Conservation (phyloP, 345 rosid genomes). For the Gossypium anomalum region DNA sequence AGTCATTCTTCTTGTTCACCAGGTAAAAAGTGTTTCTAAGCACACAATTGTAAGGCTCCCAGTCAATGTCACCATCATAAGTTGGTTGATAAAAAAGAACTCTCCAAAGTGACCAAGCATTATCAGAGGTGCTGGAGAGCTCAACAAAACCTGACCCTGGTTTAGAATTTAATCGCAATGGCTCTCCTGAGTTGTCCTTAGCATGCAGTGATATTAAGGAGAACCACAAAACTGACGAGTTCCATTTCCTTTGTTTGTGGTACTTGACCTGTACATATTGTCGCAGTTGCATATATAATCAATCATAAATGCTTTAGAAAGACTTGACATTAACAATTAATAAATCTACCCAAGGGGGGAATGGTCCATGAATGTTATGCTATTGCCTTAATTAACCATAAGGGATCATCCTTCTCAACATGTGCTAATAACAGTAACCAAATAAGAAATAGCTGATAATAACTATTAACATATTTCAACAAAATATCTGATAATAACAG, state of each 20-base stretch:
- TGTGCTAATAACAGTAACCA: neutral
- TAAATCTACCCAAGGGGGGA: neutral
- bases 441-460: neutral
- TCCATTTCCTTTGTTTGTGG: conserved; percentile 59
- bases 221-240: conserved; percentile 72
- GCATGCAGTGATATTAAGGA: conserved; percentile 80
- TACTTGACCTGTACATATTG: conserved; percentile 58
- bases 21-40: conserved; percentile 62
- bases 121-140: conserved; percentile 53
- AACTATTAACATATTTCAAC: neutral
- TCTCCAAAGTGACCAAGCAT: conserved; percentile 62
- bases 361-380: neutral
- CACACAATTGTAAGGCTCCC: conserved; percentile 61
- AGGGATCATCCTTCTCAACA: neutral
- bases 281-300: neutral
- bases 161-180: conserved; percentile 53
- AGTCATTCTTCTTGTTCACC: conserved; percentile 74
- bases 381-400: neutral
- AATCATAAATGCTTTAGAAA: conserved; percentile 8
- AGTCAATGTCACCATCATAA: conserved; percentile 47
- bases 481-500: neutral
- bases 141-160: conserved; percentile 71
- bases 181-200: conserved; percentile 62
- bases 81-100: conserved; percentile 44
- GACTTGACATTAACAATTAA: neutral